These are phyloP conservation scores for Tolypocladium ovalisporum DNA, from an alignment of 2,329 filamentous ascomycete genomes.

Conservation along the genomic window DNA sequence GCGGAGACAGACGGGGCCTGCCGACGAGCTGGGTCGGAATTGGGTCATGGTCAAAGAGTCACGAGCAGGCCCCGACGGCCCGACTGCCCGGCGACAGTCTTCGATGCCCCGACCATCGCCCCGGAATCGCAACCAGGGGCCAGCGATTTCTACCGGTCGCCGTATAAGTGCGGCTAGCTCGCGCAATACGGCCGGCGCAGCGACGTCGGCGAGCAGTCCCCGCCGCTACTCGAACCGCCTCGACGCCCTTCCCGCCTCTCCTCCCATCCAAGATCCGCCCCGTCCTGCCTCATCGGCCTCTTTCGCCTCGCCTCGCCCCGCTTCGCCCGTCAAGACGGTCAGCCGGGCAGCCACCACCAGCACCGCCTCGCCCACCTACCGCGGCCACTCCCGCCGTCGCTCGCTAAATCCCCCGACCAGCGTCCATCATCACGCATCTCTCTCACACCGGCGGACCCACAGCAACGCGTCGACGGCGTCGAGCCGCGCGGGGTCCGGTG, in stretches of 20 bases:
- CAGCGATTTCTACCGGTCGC: conserved; percentile 23
- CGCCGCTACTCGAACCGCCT: conserved; percentile 29
- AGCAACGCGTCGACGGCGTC: conserved; percentile 33
- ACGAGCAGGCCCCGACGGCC: conserved; percentile 9
- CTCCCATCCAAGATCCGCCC: conserved; percentile 5
- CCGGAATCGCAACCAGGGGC: conserved; percentile 20
- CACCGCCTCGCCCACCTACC: conserved; percentile 13
- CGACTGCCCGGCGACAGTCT: conserved; percentile 13
- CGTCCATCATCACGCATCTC: conserved; percentile 9
- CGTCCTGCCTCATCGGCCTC: conserved; percentile 19
- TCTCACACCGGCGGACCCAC: conserved; percentile 29
- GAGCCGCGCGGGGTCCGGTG: conserved; percentile 10
- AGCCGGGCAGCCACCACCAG: conserved; percentile 9
- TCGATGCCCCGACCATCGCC: conserved; percentile 11
- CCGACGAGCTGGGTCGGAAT: conserved; percentile 50
- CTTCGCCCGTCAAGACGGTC: conserved; percentile 33
- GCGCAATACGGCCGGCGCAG: conserved; percentile 13
- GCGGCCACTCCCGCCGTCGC: conserved; percentile 8
- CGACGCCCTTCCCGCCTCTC: conserved; percentile 12
- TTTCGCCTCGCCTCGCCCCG: conserved; percentile 19
- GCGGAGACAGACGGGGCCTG: conserved; percentile 39
- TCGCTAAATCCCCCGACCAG: conserved; percentile 3
- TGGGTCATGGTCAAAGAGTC: conserved; percentile 58
- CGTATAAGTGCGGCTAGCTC: conserved; percentile 30
- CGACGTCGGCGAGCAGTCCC: conserved; percentile 7